Conservation (phyloP, 352 stramenopile species). For the Pythium sukuiense region DNA sequence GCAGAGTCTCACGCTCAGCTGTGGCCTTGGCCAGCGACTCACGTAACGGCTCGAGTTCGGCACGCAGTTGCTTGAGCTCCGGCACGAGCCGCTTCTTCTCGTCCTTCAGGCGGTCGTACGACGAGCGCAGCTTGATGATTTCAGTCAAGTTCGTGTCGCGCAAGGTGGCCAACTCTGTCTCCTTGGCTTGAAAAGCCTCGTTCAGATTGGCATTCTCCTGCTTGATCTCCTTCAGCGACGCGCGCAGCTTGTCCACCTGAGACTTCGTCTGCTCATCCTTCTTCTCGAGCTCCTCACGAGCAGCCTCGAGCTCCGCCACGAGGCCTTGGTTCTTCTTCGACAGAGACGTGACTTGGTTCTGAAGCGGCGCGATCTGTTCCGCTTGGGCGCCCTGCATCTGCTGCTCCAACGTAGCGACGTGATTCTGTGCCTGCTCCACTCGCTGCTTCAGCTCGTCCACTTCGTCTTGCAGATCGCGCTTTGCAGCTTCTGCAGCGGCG, state of each 20-base stretch:
- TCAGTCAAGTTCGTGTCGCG: constrained; percentile 35
- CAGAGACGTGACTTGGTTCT: constrained; percentile 57
- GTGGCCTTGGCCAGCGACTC: constrained; percentile 13
- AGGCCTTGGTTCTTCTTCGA: constrained; percentile 65
- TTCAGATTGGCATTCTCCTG: constrained; percentile 35
- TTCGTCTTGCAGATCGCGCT: constrained; percentile 43
- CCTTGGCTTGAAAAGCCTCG: constrained; percentile 36
- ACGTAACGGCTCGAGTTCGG: constrained; percentile 30
- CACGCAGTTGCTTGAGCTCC: constrained; percentile 37
- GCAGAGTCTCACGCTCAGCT: constrained; percentile 22
- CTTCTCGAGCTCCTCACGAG: constrained; percentile 50
- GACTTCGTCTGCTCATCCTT: constrained; percentile 34
- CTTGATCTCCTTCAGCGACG: constrained; percentile 33
- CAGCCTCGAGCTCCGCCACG: constrained; percentile 46
- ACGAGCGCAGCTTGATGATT: constrained; percentile 29
- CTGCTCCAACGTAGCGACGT: constrained; percentile 45
- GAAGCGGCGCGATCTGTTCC: constrained; percentile 35
- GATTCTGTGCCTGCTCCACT: constrained; percentile 42
- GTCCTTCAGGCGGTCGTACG: constrained; percentile 32
- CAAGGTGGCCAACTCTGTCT: constrained; percentile 34
- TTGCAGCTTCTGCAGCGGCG: constrained; percentile 30
- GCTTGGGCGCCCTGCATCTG: constrained; percentile 38
- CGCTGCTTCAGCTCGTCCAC: constrained; percentile 50
- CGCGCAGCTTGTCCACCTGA: constrained; percentile 44
- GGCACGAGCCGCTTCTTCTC: constrained; percentile 34